Base-by-base conservation (phyloP, 1,284 basidiomycete genomes). In the Cerioporus squamosus region DNA sequence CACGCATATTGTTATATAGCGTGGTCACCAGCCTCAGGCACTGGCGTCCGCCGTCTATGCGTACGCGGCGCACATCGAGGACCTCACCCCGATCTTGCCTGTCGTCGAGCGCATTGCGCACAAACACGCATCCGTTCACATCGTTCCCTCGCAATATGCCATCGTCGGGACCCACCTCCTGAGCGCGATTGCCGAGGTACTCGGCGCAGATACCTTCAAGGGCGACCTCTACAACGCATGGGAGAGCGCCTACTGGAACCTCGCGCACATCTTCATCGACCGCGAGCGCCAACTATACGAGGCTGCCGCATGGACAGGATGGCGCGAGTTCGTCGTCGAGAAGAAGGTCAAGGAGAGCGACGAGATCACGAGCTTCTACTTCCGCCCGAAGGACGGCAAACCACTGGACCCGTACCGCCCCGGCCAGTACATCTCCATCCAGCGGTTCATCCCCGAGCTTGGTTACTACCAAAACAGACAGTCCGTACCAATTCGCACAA, bases 391-490 rank as follows among this genome's bases (percentile, higher is more conserved):
- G 51, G 67, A 69, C 55, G 64, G 63, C 9, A 55, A 51, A 46
- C 55, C 62, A 7, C 63, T 70, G 7, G 60, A 57, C 18, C 43
- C 55, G 4, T 66, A 67, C 49, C 58, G 61, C 18, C 66, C 67
- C 4, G 69, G 69, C 0, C 69, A 70, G 55, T 70, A 69, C 47
- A 66, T 69, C 44, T 68, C 67, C 38, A 61, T 70, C 2, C 65
- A 66, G 53, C 60, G 56, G 46, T 63, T 58, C 46, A 57, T 68
- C 40, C 59, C 62, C 1, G 61, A 66, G 45, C 59, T 68, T 7
- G 65, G 66, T 12, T 47, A 55, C 44, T 40, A 51, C 15, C 69
- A 68, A 38, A 60, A 62, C 15, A 38, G 66, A 47, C 69, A 69
- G 65, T 68, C 39, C 29, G 59, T 53, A 3, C 20, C n/a, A n/a